phyloP scores from a whole-genome alignment of 2,329 filamentous ascomycete species.

The Tolypocladium amazonense region DNA sequence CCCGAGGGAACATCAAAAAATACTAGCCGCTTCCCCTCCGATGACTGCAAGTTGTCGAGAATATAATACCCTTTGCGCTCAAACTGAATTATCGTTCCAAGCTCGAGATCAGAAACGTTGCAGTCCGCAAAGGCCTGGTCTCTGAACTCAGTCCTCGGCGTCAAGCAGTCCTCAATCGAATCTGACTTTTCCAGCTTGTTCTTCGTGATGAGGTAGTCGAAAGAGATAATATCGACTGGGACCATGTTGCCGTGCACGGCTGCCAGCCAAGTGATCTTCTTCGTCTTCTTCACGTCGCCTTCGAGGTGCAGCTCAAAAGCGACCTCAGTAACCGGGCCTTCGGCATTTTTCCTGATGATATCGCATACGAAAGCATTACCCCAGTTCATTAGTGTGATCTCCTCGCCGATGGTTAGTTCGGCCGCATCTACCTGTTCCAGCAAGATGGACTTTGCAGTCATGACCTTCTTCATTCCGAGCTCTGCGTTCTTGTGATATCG shows the following conservation, averaged over 20 bases:
- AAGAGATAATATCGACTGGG: slow-evolving; percentile 70
- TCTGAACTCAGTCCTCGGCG: slow-evolving; percentile 56
- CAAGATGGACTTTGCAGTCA: neutral
- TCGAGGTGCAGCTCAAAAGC: slow-evolving; percentile 73
- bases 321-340: slow-evolving; percentile 35
- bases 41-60: slow-evolving; percentile 47
- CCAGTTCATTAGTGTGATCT: neutral
- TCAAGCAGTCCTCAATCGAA: slow-evolving; percentile 66
- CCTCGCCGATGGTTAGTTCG: neutral
- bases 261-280: slow-evolving; percentile 85
- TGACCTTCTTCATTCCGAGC: neutral
- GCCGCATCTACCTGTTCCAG: neutral
- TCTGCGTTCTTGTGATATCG: neutral
- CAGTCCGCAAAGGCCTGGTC: slow-evolving; percentile 63
- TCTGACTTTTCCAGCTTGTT: slow-evolving; percentile 79
- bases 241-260: slow-evolving; percentile 28
- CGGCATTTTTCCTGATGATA: neutral
- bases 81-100: slow-evolving; percentile 79
- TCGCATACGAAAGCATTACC: neutral
- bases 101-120: slow-evolving; percentile 62
- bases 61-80: slow-evolving; percentile 80
- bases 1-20: slow-evolving; percentile 22
- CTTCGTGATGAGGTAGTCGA: slow-evolving; percentile 81
- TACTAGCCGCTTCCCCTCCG: slow-evolving; percentile 30
- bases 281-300: slow-evolving; percentile 82